Percentiles rank a stretch among this genome's conserved stretches.
Conservation (phyloP, 1,284 basidiomycete genomes). For the Moesziomyces parantarcticus region DNA sequence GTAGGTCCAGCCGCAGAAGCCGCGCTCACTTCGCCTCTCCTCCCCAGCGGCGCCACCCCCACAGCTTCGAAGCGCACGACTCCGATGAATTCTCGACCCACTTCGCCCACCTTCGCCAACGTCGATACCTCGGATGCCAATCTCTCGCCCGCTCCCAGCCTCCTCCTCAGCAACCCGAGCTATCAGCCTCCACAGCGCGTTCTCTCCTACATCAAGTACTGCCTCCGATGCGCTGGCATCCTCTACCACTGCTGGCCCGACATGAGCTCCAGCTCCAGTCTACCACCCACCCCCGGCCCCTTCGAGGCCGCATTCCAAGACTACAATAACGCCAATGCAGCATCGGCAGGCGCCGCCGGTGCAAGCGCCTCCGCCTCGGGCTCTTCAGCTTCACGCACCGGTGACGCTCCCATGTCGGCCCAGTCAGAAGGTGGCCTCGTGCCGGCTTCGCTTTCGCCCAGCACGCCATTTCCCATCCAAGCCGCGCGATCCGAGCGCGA, state of each 20-base stretch:
- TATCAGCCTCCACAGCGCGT: constrained; percentile 53
- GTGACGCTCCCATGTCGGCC: constrained; percentile 10
- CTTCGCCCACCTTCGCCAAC: constrained; percentile 16
- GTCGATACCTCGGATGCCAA: constrained; percentile 16
- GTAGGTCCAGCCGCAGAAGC: constrained; percentile 48
- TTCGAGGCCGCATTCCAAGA: constrained; percentile 39
- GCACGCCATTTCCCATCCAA: constrained; percentile 46
- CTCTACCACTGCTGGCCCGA: constrained; percentile 70
- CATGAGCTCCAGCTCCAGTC: constrained; percentile 33
- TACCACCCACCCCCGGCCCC: constrained; percentile 37
- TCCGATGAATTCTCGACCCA: constrained; percentile 31
- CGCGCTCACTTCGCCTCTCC: constrained; percentile 32
- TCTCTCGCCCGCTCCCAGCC: constrained; percentile 38
- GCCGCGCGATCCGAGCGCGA: constrained; percentile 43
- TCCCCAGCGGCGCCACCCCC: constrained; percentile 39
- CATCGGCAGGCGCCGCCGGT: background rate
- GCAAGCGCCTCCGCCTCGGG: background rate
- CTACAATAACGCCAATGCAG: constrained; percentile 18
- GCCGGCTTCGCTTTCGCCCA: constrained; percentile 36
- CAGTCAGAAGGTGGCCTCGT: constrained; percentile 7
- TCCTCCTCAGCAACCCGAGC: constrained; percentile 58
- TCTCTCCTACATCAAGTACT: constrained; percentile 68
- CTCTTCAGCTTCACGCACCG: constrained; percentile 6
- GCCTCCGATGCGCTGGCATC: constrained; percentile 71
- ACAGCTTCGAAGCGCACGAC: constrained; percentile 35